These are phyloP conservation scores for Pestalotiopsis sp. DNA, from an alignment of 2,329 filamentous ascomycete genomes.

Conservation along the genomic window DNA sequence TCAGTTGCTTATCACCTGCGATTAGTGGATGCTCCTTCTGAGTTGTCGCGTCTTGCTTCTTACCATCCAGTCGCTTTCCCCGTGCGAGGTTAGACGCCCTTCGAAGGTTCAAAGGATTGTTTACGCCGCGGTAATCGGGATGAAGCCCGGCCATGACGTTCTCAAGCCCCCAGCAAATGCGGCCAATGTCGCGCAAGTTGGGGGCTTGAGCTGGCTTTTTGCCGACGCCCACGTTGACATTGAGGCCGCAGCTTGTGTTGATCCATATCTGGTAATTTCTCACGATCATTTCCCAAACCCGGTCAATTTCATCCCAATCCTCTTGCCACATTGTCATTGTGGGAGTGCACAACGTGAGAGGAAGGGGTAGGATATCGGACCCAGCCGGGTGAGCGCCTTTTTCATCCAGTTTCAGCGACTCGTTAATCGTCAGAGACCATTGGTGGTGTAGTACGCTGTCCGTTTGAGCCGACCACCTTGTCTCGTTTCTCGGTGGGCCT, in stretches of 20 bases:
- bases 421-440: not conserved
- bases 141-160: not conserved
- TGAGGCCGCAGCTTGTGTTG: not conserved
- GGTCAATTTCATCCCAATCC: not conserved
- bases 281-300: not conserved
- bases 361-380: not conserved
- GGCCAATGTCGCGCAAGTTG: not conserved
- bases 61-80: too few species aligned
- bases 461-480: not conserved
- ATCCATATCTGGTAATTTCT: not conserved
- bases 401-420: not conserved
- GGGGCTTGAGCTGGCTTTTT: not conserved
- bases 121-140: not conserved
- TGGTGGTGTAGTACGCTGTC: not conserved
- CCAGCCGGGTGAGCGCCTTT: not conserved
- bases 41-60: too few species aligned
- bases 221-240: not conserved
- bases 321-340: not conserved
- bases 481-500: not conserved
- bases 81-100: not conserved
- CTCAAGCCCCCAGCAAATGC: not conserved
- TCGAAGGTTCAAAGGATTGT: not conserved
- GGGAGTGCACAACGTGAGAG: not conserved
- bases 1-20: not conserved
- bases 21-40: not conserved